Conservation (phyloP, 2,329 filamentous ascomycete species). For the Hypoxylon rubiginosum region DNA sequence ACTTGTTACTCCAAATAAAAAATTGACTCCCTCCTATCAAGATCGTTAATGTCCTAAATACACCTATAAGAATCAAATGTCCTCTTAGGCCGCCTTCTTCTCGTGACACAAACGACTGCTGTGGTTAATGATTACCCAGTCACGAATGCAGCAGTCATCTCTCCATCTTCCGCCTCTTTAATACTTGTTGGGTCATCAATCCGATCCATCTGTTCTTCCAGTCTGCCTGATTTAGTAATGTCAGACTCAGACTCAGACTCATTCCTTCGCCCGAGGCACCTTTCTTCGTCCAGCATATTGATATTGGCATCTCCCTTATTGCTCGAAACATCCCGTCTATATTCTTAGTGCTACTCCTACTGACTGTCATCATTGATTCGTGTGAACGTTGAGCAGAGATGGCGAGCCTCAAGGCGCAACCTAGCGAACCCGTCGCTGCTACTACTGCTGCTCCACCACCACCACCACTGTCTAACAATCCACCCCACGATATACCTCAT, state of each 20-base stretch:
- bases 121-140: constrained; percentile 20
- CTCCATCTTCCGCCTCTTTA: constrained; percentile 34
- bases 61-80: constrained; percentile 15
- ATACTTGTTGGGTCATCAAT: constrained; percentile 26
- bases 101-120: constrained; percentile 44
- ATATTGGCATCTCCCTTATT: constrained; percentile 18
- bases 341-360: constrained; percentile 6
- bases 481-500: constrained; percentile 9
- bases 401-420: constrained; percentile 46
- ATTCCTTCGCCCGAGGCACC: constrained; percentile 17
- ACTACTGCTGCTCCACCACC: constrained; percentile 29
- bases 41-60: constrained; percentile 15
- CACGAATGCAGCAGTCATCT: constrained; percentile 43
- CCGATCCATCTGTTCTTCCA: constrained; percentile 11
- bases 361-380: constrained; percentile 11
- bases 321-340: constrained; percentile 17
- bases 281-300: constrained; percentile 23
- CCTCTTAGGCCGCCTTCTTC: constrained; percentile 42
- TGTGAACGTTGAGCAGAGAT: constrained; percentile 34
- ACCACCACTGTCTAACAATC: constrained; percentile 17
- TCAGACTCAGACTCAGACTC: constrained; percentile 27
- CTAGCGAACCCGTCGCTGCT: constrained; percentile 36
- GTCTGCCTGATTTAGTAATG: constrained; percentile 35
- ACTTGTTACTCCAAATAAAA: constrained; percentile 24
- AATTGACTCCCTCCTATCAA: constrained; percentile 20